Evolutionary conservation across 306 rosid genomes (phyloP), one percentile per base, ranked within the genome.

Genomic region (Coriaria nepalensis): DNA sequence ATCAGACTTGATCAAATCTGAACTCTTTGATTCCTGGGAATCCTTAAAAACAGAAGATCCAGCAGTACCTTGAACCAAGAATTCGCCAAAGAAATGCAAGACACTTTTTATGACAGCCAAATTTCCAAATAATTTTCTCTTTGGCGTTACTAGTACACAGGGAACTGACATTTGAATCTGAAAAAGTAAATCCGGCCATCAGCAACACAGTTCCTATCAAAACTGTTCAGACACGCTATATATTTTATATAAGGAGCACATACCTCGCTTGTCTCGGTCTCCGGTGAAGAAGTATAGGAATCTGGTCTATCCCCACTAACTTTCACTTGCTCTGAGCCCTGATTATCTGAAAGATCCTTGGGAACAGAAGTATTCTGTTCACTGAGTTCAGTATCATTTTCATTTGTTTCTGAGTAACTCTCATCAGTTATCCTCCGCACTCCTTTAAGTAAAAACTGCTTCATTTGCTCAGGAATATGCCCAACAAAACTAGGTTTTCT

Each of bases 381-480:
- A 67, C 72, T 52, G 35, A 57, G 69, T 52, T 84, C 97, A 53
- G 41, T 35, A 66, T 58, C 82, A 63, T 56, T 47, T 54, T 81
- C 95, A 53, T 52, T 77, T 47, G 55, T 7, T 38, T 84, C 97
- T 53, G 73, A 60, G 74, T 69, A 49, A 52, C 79, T 90, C 68
- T 90, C 97, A 39, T 90, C 95, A 52, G 90, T 84, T 64, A 90
- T 84, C 69, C 69, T 79, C 62, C 77, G 69, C 33, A 79, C 84
- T 37, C 97, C 97, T 69, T 90, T 84, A 53, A 84, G 75, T 69
- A 90, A 67, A 67, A 90, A 76, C 50, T 67, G 73, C 75, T 81
- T 84, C 95, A 90, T 84, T 76, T 90, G 95, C 65, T 90, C 95
- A 43, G 97, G 95, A 68, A 90, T 70, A 55, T 81, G 73, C 53